These are phyloP conservation scores for Pistacia vera DNA, from an alignment of 345 rosid species.

Conservation along the genomic window DNA sequence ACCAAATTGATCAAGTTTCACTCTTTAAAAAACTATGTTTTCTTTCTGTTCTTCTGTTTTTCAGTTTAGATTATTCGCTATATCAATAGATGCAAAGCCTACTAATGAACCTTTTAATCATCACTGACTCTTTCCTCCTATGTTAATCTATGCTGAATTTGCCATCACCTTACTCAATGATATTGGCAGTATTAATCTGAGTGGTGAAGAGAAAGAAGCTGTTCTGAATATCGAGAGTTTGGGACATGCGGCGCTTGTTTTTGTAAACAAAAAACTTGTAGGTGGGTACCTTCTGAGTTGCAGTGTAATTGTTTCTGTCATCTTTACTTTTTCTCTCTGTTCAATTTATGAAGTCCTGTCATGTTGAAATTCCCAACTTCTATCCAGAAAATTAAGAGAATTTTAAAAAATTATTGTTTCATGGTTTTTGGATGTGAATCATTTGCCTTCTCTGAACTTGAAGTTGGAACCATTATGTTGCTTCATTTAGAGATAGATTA, in stretches of 20 bases:
- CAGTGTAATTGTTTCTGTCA: conserved; percentile 4
- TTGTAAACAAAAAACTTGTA: conserved; percentile 45
- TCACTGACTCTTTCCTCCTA: too few species aligned
- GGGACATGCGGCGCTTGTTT: conserved; percentile 70
- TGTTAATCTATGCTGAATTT: neutral
- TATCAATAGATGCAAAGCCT: neutral
- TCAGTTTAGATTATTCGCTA: neutral
- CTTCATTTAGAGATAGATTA: too few species aligned
- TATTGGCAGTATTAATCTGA: conserved; percentile 41
- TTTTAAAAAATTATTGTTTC: neutral
- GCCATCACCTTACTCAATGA: neutral
- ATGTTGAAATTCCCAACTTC: neutral
- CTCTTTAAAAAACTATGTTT: neutral
- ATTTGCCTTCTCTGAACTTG: neutral
- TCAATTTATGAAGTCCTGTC: neutral
- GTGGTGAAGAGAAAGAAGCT: conserved; percentile 26
- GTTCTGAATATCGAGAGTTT: conserved; percentile 42
- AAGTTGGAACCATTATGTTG: neutral
- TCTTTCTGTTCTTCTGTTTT: neutral
- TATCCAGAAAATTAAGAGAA: neutral
- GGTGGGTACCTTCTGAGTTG: conserved; percentile 33
- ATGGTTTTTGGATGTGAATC: neutral
- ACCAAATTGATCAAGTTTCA: neutral
- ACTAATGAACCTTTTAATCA: neutral
- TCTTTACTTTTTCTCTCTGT: neutral